Conservation (phyloP, 495 filamentous ascomycete genomes). For the Podospora appendiculata region DNA sequence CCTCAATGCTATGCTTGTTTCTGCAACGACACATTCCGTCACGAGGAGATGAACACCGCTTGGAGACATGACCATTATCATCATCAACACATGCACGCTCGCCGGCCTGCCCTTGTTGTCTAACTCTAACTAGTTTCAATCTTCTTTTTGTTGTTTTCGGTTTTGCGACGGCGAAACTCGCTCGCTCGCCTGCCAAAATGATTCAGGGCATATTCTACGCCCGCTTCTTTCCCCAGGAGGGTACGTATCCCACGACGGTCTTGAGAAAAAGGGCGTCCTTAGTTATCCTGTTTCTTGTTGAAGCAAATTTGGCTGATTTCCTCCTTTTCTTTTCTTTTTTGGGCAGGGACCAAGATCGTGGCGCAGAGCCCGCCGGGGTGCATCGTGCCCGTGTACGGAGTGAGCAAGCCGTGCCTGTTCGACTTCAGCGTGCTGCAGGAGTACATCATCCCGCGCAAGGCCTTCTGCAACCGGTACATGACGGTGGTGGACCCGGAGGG, state of each 20-base stretch:
- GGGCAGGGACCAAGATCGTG: conserved; percentile 77
- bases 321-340: background rate
- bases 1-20: too few relatives aligned
- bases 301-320: too few relatives aligned
- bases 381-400: conserved; percentile 53
- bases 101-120: too few relatives aligned
- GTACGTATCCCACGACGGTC: conserved; percentile 32
- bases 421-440: conserved; percentile 75
- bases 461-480: conserved; percentile 82
- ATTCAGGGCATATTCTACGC: conserved; percentile 96
- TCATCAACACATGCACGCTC: too few relatives aligned
- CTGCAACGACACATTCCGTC: too few relatives aligned
- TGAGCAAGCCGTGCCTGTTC: conserved; percentile 56
- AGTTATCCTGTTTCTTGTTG: too few relatives aligned
- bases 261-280: too few relatives aligned
- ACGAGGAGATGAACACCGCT: too few relatives aligned
- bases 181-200: conserved; percentile 39
- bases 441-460: conserved; percentile 87
- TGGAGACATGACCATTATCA: too few relatives aligned
- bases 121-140: too few relatives aligned
- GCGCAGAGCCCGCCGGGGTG: conserved; percentile 66
- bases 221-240: conserved; percentile 84
- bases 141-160: too few relatives aligned
- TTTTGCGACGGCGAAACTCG: too few relatives aligned
- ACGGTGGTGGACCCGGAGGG: conserved; percentile 63